Base-by-base conservation (phyloP, 1,284 basidiomycete species). In the Rhodotorula sp. region DNA sequence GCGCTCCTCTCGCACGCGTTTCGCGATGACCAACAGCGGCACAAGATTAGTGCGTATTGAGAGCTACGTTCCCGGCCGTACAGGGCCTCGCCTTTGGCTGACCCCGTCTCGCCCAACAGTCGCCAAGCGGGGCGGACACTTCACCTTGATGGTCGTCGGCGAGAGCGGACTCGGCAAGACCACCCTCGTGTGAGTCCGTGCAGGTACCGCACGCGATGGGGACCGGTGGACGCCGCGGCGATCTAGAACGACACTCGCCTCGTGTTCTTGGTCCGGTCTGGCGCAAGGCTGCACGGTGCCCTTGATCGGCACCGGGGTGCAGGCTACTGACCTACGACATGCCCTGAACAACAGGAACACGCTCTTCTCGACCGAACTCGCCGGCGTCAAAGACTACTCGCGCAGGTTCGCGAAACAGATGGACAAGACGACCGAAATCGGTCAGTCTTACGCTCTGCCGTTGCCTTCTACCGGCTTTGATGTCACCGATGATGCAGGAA, bases 131-230 rank as follows among this genome's bases (percentile, higher is more conserved):
- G 95, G 97, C 72, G 92, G 92, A 34, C 95, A 98, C 85, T 98
- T 99, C 83, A 99, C 97, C 68, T 87, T 99, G 79, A 99, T 99
- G 95, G 97, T 98, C 49, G 95, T 98, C 71, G 95, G 93, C 82
- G 94, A 97, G 84, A 94, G 92, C 73, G 94, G 94, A 69, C 84
- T 97, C 70, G 94, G 94, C 67, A 97, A 97, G 72, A 76, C 75
- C 31, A 71, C 70, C 26, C 62, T 74, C 65, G 77, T 74, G 68
- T 70, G 62, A 45, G 67, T 66, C 19, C 38, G 8, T 43, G 38
- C 38, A 14, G 38, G 10, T 14, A 10, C 21, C 34, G 38, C 38
- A 21, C 64, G 23, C 43, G 28, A 34, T 31, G 28, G 47, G 26
- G n/a, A 56, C 14, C 48, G 31, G 23, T 60, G 45, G 2, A 47